A percentile compares a stretch with the other conserved stretches of the same genome.
Evolutionary conservation across 78 protist species (phyloP).

Genomic region (Tieghemostelium lacteum): DNA sequence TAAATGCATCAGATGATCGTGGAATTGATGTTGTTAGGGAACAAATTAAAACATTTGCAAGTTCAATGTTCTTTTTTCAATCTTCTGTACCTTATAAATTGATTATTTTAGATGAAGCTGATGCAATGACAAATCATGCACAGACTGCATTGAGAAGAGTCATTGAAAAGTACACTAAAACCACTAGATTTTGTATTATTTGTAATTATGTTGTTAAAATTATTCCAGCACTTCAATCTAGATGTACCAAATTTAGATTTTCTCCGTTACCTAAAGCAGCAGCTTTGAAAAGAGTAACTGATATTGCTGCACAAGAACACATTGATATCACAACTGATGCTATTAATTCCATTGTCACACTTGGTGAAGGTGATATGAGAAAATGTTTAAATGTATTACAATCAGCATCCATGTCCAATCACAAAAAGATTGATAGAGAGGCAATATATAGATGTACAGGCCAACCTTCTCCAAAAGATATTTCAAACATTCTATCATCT

Average conservation of each 20-base stretch:
- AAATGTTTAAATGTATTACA: conserved; percentile 77
- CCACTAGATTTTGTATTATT: conserved; percentile 97
- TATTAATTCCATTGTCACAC: conserved; percentile 19
- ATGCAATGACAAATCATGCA: conserved; percentile 97
- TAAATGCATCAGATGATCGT: conserved; percentile 99
- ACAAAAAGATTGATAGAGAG: conserved; percentile 25
- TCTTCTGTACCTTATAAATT: conserved; percentile 91
- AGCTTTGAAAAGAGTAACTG: conserved; percentile 72
- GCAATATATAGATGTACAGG: conserved; percentile 90
- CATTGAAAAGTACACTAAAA: conserved; percentile 94
- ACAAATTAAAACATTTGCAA: conserved; percentile 99
- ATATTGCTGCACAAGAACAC: conserved; percentile 85
- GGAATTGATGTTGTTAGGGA: conserved; percentile 99
- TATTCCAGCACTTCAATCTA: conserved; percentile 97
- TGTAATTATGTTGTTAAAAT: conserved; percentile 97
- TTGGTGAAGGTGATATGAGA: conserved; percentile 86
- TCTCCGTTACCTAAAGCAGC: conserved; percentile 86
- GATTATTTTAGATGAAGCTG: conserved; percentile 99
- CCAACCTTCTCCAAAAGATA: conserved; percentile 82
- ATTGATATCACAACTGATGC: conserved; percentile 33
- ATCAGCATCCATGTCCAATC: conserved; percentile 46
- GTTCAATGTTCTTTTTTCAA: conserved; percentile 21
- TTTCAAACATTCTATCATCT: conserved; percentile 22
- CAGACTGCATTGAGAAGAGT: conserved; percentile 99
- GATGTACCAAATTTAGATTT: conserved; percentile 98